These are phyloP conservation scores for Leishmania aethiopica DNA, from an alignment of 208 protist species.

Conservation along the genomic window DNA sequence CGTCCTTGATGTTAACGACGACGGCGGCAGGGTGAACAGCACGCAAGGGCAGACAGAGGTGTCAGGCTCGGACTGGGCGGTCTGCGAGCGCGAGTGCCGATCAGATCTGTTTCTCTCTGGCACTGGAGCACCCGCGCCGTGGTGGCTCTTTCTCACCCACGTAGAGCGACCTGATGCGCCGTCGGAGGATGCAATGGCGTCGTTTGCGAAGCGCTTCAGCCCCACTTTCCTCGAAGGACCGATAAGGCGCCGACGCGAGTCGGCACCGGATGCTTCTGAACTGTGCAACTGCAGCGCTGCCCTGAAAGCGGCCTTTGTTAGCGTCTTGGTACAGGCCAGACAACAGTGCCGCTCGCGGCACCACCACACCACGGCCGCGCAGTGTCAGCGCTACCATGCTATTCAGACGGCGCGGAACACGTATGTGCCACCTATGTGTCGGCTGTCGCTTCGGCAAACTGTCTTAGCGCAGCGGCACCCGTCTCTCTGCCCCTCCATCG, in stretches of 20 bases:
- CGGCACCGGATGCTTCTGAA: neutral
- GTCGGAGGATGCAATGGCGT: neutral
- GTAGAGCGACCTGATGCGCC: conserved; percentile 6
- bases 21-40: neutral
- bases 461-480: conserved; percentile 10
- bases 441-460: conserved; percentile 1
- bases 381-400: conserved; percentile 27
- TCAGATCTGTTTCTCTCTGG: neutral
- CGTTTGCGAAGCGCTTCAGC: conserved; percentile 17
- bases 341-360: conserved; percentile 1
- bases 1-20: conserved; percentile 34
- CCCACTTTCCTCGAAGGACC: neutral
- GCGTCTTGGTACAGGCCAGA: neutral
- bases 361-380: conserved; percentile 1
- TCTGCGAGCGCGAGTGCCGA: neutral
- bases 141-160: conserved; percentile 4
- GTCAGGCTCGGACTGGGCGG: neutral
- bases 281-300: neutral
- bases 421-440: conserved; percentile 8
- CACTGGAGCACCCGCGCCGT: neutral
- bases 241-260: neutral
- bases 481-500: conserved; percentile 46
- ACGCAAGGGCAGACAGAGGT: neutral
- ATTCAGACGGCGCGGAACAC: conserved; percentile 21
- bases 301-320: conserved; percentile 1